Percentiles rank a stretch among this genome's conserved stretches.
Conservation (phyloP, 2,329 filamentous ascomycete genomes). For the Hysterium pulicare region DNA sequence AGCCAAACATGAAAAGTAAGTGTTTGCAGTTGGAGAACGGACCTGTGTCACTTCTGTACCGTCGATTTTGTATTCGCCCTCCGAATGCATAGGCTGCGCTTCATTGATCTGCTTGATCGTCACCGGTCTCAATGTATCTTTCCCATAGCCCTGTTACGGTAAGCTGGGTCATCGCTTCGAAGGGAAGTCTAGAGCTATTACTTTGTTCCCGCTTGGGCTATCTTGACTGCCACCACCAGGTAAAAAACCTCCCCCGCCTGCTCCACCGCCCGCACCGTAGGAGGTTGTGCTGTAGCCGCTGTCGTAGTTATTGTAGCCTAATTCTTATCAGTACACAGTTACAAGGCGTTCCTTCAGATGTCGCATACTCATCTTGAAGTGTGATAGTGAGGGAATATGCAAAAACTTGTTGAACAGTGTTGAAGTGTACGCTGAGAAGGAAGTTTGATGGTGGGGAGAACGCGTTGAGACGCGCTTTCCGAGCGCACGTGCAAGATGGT, state of each 20-base stretch:
- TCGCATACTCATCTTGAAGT: too few relatives aligned
- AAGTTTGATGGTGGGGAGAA: background rate
- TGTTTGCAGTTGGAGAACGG: constrained; percentile 9
- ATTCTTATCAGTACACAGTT: too few relatives aligned
- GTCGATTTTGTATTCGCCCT: constrained; percentile 81
- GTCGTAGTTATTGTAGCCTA: constrained; percentile 39
- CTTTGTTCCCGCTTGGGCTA: constrained; percentile 38
- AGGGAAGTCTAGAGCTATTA: too few relatives aligned
- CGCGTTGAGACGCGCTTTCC: background rate
- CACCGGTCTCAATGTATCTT: constrained; percentile 86
- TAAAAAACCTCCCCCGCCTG: constrained; percentile 60
- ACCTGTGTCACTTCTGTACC: constrained; percentile 64
- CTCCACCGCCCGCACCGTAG: constrained; percentile 54
- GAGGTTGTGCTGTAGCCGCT: constrained; percentile 54
- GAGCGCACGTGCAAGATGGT: too few relatives aligned
- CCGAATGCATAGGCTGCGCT: constrained; percentile 70
- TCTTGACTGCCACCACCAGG: constrained; percentile 48
- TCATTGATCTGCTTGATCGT: constrained; percentile 94
- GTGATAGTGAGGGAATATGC: too few relatives aligned
- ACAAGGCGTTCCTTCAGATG: too few relatives aligned
- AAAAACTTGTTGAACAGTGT: background rate
- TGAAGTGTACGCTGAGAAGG: background rate
- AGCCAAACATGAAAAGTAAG: constrained; percentile 10
- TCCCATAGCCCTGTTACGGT: constrained; percentile 56
- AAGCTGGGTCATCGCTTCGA: background rate